Percentiles rank a stretch among this genome's conserved stretches.
These are phyloP conservation scores for Stemphylium beticola DNA, from an alignment of 2,329 filamentous ascomycete species.

Conservation along the genomic window DNA sequence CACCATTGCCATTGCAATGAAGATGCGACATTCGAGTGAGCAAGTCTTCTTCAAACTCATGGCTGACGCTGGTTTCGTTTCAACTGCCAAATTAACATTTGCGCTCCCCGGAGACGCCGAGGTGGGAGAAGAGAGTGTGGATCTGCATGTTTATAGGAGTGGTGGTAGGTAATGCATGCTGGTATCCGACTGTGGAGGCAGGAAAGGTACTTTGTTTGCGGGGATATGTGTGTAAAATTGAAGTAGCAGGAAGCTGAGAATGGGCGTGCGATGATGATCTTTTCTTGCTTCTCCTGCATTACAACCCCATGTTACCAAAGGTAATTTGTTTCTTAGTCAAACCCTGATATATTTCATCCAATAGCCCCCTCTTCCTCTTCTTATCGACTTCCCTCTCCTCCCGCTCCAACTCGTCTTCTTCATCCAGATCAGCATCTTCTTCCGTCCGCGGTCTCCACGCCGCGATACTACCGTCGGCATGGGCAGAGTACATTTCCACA, in stretches of 20 bases:
- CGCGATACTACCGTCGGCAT: constrained; percentile 82
- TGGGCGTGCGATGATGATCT: no score
- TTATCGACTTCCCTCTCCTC: constrained; percentile 42
- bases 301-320: constrained; percentile 49
- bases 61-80: constrained; percentile 36
- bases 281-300: not conserved
- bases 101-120: constrained; percentile 38
- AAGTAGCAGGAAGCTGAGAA: no score
- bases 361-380: constrained; percentile 75
- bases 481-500: constrained; percentile 79
- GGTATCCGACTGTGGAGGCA: no score
- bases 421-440: constrained; percentile 54
- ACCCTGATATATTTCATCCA: constrained; percentile 80
- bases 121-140: constrained; percentile 33
- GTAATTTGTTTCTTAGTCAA: constrained; percentile 75
- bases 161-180: no score
- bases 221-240: no score
- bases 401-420: constrained; percentile 49
- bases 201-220: no score
- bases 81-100: constrained; percentile 16
- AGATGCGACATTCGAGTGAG: constrained; percentile 71
- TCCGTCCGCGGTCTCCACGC: constrained; percentile 72
- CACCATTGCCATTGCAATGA: constrained; percentile 67
- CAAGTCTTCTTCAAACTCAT: constrained; percentile 68
- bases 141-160: constrained; percentile 30